Conservation (phyloP, 164 flowering plant genomes). For the Berberis thunbergii region DNA sequence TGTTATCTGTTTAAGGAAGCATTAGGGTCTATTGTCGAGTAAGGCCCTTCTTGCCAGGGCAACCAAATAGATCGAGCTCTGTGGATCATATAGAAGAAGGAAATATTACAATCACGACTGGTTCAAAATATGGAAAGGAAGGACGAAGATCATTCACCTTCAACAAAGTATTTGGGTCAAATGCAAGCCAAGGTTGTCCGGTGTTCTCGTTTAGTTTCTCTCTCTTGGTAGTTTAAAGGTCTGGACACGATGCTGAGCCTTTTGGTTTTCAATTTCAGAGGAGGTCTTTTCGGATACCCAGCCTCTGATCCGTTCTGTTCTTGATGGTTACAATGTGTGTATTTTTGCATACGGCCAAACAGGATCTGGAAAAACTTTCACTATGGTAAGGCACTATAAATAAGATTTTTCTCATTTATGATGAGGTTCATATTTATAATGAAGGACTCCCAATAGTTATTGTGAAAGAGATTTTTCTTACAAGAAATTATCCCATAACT, state of each 20-base stretch:
- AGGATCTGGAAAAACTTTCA: slow-evolving; percentile 93
- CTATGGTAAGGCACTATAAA: slow-evolving; percentile 60
- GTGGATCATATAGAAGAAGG: slow-evolving; percentile 83
- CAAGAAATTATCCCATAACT: too few relatives aligned
- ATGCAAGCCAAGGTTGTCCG: slow-evolving; percentile 75
- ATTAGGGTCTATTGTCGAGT: slow-evolving; percentile 96
- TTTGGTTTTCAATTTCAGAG: slow-evolving; percentile 34
- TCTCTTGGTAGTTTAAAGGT: background rate
- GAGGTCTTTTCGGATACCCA: slow-evolving; percentile 92
- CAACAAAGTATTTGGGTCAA: slow-evolving; percentile 91
- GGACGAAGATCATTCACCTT: slow-evolving; percentile 69
- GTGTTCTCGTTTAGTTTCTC: background rate
- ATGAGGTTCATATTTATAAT: too few relatives aligned
- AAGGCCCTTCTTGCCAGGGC: slow-evolving; percentile 77
- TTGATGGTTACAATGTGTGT: slow-evolving; percentile 98
- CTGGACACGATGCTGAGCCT: background rate
- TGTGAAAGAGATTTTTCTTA: background rate
- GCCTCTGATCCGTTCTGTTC: slow-evolving; percentile 90
- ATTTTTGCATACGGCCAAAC: slow-evolving; percentile 99
- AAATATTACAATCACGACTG: slow-evolving; percentile 47
- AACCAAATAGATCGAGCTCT: slow-evolving; percentile 40
- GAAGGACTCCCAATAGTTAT: background rate
- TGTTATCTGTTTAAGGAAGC: slow-evolving; percentile 45
- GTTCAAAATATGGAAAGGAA: slow-evolving; percentile 68
- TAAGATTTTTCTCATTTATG: too few relatives aligned